Base-by-base conservation (phyloP, 2,329 filamentous ascomycete genomes). In the Xylariaceae sp. region DNA sequence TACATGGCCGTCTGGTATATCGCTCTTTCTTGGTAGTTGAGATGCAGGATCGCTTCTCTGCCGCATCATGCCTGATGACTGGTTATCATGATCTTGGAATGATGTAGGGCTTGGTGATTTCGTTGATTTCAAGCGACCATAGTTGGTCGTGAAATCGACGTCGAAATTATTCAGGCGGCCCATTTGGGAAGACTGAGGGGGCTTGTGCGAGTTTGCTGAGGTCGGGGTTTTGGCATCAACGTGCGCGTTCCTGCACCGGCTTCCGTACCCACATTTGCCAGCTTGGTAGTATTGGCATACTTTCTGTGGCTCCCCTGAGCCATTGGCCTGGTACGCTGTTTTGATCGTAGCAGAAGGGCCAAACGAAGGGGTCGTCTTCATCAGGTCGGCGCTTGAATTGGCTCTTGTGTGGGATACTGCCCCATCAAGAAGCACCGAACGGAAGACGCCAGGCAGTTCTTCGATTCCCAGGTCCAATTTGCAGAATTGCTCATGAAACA, bases 371-470 rank as follows among this genome's bases (percentile, higher is more conserved):
- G 39, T 17, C 7, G 17, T 40, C 31, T 31, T 57, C 6, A 46
- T 37, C 21, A 36, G 16, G 21, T 56, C 56, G 16, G 34, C 6
- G 28, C 17, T 50, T 29, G 55, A 33, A 29, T 47, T 47, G 2
- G 46, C 3, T 26, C 44, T 61, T 11, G 56, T 33, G 19, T 58
- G 26, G 6, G 16, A n/a, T 23, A 45, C 28, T 6, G 31, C 14
- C 7, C n/a, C 43, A 11, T 66, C 61, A n/a, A 79, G 62, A 14
- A 74, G 69, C 1, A 67, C 67, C n/a, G 70, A 74, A 55, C 80
- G 77, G 62, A 87, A 87, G 14, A 86, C 74, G 0, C 76, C 75
- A 1, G 77, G 78, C 8, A 86, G 71, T 53, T 84, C 79, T 31
- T 80, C 79, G 19, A 83, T 69, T 6, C 75, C 75, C 56, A 87